phyloP scores from a whole-genome alignment of 495 filamentous ascomycete genomes.

The Margaritispora aquatica region DNA sequence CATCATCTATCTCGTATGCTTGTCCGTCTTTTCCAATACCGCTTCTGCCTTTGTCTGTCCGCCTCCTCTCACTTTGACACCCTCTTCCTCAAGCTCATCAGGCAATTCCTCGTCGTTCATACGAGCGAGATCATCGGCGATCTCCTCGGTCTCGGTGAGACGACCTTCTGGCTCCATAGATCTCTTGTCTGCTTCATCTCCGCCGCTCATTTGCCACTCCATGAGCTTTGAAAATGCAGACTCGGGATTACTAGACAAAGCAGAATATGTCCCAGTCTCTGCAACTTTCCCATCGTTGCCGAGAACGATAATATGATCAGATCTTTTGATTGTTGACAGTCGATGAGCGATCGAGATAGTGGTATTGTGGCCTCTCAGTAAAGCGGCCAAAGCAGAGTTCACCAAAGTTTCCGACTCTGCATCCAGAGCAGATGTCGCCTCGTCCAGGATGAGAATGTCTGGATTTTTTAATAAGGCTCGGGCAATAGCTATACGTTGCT shows the following conservation, averaged over 20 bases:
- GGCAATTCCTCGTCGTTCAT: slow-evolving; percentile 9
- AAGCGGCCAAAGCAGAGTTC: slow-evolving; percentile 74
- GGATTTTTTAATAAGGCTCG: slow-evolving; percentile 91
- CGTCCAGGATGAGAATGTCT: slow-evolving; percentile 93
- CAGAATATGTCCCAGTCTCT: slow-evolving; percentile 76
- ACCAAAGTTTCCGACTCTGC: slow-evolving; percentile 97
- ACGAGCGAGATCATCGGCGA: slow-evolving; percentile 12
- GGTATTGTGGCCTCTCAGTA: slow-evolving; percentile 81
- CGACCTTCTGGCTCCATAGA: slow-evolving; percentile 17
- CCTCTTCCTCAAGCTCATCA: slow-evolving; percentile 6
- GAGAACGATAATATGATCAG: slow-evolving; percentile 86
- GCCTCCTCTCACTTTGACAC: not conserved
- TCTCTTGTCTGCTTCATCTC: slow-evolving; percentile 40
- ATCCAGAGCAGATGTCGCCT: slow-evolving; percentile 89
- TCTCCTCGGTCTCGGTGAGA: slow-evolving; percentile 20
- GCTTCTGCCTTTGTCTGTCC: slow-evolving; percentile 7
- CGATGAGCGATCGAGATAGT: slow-evolving; percentile 97
- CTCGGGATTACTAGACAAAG: slow-evolving; percentile 60
- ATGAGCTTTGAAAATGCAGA: slow-evolving; percentile 92
- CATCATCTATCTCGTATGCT: slow-evolving; percentile 3
- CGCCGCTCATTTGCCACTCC: slow-evolving; percentile 97
- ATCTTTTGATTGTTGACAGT: slow-evolving; percentile 91
- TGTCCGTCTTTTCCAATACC: slow-evolving; percentile 9
- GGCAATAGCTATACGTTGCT: slow-evolving; percentile 96
- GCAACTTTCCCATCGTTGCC: slow-evolving; percentile 79